Percentiles rank a stretch among this genome's conserved stretches.
Evolutionary conservation across 768 basidiomycete species (phyloP).

Genomic region (Multifurca ochricompacta): DNA sequence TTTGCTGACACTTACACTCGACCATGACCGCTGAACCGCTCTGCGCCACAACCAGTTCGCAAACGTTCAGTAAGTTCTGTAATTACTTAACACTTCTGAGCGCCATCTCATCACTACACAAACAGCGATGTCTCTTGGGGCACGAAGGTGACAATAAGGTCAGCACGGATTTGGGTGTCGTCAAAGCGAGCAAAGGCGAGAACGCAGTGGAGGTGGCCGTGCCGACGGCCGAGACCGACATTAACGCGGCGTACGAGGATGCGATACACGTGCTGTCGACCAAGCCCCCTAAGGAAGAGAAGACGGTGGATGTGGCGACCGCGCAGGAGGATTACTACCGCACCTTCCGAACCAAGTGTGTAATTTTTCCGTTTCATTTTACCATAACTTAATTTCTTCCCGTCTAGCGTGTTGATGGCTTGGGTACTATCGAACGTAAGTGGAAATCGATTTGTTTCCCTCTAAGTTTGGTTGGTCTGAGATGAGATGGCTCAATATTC

Average conservation of each 20-base stretch:
- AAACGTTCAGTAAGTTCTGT: conserved; percentile 54
- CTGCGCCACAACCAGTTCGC: conserved; percentile 46
- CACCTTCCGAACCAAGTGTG: conserved; percentile 80
- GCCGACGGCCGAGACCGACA: conserved; percentile 82
- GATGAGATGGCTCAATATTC: conserved; percentile 4
- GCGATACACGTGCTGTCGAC: conserved; percentile 74
- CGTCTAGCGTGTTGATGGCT: conserved; percentile 57
- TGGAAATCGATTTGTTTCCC: conserved; percentile 19
- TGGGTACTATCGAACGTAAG: conserved; percentile 86
- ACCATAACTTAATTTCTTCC: conserved; percentile 20
- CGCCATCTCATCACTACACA: neutral
- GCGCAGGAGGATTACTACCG: conserved; percentile 83
- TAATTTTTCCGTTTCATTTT: conserved; percentile 7
- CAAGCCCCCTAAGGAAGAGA: conserved; percentile 68
- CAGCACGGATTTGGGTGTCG: conserved; percentile 77
- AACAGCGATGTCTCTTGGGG: conserved; percentile 90
- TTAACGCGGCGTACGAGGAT: conserved; percentile 85
- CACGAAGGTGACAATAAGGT: conserved; percentile 92
- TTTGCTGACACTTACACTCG: neutral
- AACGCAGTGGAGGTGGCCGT: conserved; percentile 83
- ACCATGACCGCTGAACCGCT: neutral
- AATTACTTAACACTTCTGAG: neutral
- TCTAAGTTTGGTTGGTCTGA: too few relatives aligned
- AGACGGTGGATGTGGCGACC: conserved; percentile 52
- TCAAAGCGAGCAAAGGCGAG: conserved; percentile 55